A percentile compares a stretch with the other conserved stretches of the same genome.
Conservation (phyloP, 441 rosid species). For the Bocquillonia castaneifolia region DNA sequence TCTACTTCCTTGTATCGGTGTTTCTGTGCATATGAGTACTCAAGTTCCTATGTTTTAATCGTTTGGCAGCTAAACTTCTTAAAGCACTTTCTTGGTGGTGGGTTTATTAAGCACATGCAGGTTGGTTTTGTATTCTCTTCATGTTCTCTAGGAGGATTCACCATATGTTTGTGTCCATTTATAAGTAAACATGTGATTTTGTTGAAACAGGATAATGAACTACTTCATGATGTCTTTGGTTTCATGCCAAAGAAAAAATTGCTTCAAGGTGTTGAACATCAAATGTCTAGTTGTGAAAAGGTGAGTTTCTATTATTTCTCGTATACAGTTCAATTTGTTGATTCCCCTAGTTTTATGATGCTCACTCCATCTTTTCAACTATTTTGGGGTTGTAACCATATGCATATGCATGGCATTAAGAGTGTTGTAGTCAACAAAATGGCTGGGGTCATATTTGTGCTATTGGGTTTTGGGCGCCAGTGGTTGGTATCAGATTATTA, state of each 20-base stretch:
- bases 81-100: constrained; percentile 87
- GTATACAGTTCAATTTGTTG: background rate
- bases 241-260: constrained; percentile 62
- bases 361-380: background rate
- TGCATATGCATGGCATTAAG: background rate
- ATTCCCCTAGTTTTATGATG: background rate
- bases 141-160: background rate
- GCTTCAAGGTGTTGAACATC: constrained; percentile 36
- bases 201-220: constrained; percentile 68
- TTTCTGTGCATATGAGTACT: background rate
- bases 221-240: constrained; percentile 68
- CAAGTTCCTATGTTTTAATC: background rate
- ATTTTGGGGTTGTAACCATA: background rate
- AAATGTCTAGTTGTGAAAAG: constrained; percentile 53
- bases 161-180: background rate
- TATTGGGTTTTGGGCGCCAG: background rate
- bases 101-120: constrained; percentile 96
- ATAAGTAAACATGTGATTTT: constrained; percentile 4
- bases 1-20: background rate
- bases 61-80: constrained; percentile 65
- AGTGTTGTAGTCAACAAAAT: background rate
- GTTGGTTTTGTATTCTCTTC: constrained; percentile 34
- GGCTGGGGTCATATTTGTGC: background rate
- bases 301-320: constrained; percentile 28
- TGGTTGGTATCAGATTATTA: no score